Percentiles rank a stretch among this genome's conserved stretches.
Conservation (phyloP, 177 flowering plant genomes). For the Vitis hybrid region DNA sequence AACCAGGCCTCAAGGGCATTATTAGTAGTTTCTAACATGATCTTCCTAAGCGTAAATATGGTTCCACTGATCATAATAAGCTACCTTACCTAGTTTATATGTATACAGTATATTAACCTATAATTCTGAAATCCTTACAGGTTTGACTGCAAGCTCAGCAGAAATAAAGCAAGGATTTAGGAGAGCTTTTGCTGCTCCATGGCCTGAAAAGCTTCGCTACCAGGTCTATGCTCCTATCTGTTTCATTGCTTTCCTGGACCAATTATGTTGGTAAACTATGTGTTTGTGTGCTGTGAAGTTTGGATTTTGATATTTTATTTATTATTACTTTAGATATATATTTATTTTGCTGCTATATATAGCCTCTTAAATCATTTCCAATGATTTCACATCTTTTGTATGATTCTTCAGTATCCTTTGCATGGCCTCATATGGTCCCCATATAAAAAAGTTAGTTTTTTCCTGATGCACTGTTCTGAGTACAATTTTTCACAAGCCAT, state of each 20-base stretch:
- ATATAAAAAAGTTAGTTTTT: background rate
- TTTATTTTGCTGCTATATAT: background rate
- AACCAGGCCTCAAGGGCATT: too few species aligned
- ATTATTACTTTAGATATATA: too few species aligned
- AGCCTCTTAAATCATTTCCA: background rate
- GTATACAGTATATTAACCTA: background rate
- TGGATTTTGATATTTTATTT: too few species aligned
- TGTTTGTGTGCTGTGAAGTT: too few species aligned
- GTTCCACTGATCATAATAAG: too few species aligned
- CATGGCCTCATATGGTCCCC: background rate
- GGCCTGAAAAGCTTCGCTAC: slow-evolving; percentile 95
- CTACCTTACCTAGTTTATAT: background rate
- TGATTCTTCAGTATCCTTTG: background rate
- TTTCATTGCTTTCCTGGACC: background rate
- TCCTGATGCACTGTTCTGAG: too few species aligned
- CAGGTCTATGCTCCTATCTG: slow-evolving; percentile 43
- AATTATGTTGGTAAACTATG: too few species aligned
- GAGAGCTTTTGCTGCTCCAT: slow-evolving; percentile 86
- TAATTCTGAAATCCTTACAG: slow-evolving; percentile 27
- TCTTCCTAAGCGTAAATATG: too few species aligned
- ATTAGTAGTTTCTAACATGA: too few species aligned
- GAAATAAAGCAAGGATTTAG: slow-evolving; percentile 91
- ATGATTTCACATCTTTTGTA: background rate
- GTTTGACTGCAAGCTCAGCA: slow-evolving; percentile 47
- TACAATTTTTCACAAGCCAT: background rate